phyloP scores from a whole-genome alignment of 164 flowering plant genomes.

The Aristolochia contorta region DNA sequence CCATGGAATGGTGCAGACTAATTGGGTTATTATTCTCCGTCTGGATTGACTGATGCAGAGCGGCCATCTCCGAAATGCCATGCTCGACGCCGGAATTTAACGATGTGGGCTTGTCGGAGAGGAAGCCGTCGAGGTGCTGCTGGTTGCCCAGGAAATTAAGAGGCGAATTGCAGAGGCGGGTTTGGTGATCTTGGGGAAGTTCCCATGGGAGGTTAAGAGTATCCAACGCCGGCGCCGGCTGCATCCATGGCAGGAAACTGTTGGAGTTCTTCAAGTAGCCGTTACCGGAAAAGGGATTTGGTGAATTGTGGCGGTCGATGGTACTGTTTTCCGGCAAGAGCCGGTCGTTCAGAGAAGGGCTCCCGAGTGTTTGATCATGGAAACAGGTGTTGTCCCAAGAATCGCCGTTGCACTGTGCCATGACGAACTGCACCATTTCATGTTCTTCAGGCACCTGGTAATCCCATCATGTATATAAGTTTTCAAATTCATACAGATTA shows the following conservation, averaged over 20 bases:
- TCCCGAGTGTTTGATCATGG: neutral
- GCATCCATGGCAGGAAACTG: constrained; percentile 16
- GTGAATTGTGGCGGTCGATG: constrained; percentile 1
- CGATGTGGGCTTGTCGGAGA: constrained; percentile 20
- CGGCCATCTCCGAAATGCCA: constrained; percentile 18
- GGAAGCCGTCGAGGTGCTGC: constrained; percentile 15
- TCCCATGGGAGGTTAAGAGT: constrained; percentile 27
- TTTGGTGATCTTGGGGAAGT: constrained; percentile 25
- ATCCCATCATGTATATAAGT: neutral
- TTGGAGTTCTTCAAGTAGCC: constrained; percentile 9
- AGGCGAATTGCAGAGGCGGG: constrained; percentile 21
- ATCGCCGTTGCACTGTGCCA: constrained; percentile 32
- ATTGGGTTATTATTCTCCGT: constrained; percentile 6
- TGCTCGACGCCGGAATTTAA: constrained; percentile 15
- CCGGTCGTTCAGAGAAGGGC: constrained; percentile 3
- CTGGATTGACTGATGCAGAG: constrained; percentile 17
- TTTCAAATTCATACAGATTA: neutral
- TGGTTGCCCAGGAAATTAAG: constrained; percentile 26
- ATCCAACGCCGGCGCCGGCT: constrained; percentile 14
- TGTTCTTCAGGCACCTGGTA: constrained; percentile 55
- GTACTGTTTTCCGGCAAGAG: constrained; percentile 2
- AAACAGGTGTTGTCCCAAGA: constrained; percentile 32
- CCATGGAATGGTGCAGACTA: constrained; percentile 19
- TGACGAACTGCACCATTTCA: constrained; percentile 35
- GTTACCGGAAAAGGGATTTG: constrained; percentile 6